Percentiles rank a stretch among this genome's conserved stretches.
These are phyloP conservation scores for Xylariaceae sp. DNA, from an alignment of 2,329 filamentous ascomycete genomes.

Conservation along the genomic window DNA sequence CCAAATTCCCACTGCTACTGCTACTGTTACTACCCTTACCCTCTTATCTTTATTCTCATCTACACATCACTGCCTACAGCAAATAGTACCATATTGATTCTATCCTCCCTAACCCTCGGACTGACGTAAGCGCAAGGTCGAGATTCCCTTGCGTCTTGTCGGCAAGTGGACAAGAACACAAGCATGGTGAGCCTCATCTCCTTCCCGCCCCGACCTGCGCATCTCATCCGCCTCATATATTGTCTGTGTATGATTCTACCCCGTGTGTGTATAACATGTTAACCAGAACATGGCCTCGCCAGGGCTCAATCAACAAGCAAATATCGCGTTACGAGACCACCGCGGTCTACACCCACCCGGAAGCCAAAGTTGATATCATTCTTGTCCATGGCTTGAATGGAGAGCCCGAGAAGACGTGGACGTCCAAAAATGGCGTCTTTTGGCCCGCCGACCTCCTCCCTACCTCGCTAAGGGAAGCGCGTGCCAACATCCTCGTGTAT, in stretches of 20 bases:
- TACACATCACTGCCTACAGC: not conserved
- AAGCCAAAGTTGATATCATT: constrained; percentile 58
- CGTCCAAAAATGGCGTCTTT: constrained; percentile 51
- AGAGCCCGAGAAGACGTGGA: constrained; percentile 59
- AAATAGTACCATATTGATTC: constrained; percentile 3
- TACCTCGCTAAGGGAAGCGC: constrained; percentile 47
- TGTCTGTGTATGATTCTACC: not conserved
- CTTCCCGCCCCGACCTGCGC: not conserved
- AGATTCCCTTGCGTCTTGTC: constrained; percentile 17
- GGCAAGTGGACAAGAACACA: constrained; percentile 13
- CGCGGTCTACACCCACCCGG: constrained; percentile 52
- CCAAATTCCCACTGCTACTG: not conserved
- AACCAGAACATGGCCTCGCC: constrained; percentile 10
- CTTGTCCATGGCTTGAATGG: constrained; percentile 69
- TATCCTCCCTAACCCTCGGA: not conserved
- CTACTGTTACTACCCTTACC: not conserved
- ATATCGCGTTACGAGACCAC: constrained; percentile 54
- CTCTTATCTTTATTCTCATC: not conserved
- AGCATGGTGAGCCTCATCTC: constrained; percentile 20
- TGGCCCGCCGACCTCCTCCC: constrained; percentile 68
- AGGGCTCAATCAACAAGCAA: constrained; percentile 46
- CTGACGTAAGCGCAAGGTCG: constrained; percentile 9
- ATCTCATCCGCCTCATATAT: constrained; percentile 1
- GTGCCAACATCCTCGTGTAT: constrained; percentile 63
- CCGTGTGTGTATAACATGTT: constrained; percentile 17